Evolutionary conservation across 306 rosid genomes (phyloP).

Genomic region (Mucuna pruriens): DNA sequence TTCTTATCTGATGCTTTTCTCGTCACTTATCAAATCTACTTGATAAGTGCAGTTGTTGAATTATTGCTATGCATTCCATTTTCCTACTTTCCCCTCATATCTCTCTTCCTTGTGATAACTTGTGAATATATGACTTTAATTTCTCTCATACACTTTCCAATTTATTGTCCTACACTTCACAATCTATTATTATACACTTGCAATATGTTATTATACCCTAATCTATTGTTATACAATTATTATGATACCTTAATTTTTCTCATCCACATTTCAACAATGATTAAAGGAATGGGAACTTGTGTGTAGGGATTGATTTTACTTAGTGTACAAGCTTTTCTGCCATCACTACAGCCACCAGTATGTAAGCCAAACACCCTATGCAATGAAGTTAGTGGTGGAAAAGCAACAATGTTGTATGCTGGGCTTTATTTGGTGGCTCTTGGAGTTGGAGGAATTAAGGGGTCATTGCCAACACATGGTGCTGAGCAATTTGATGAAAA

Average conservation of each 20-base stretch:
- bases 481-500: constrained; percentile 89
- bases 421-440: constrained; percentile 90
- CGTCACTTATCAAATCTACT: constrained; percentile 78
- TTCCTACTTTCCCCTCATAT: no score
- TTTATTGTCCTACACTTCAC: no score
- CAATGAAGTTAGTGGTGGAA: constrained; percentile 63
- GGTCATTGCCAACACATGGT: constrained; percentile 81
- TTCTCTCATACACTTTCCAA: no score
- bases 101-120: no score
- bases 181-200: no score
- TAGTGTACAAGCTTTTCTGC: constrained; percentile 66
- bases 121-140: no score
- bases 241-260: no score
- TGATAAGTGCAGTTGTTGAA: constrained; percentile 78
- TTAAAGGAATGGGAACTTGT: constrained; percentile 14
- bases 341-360: constrained; percentile 63
- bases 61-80: constrained; percentile 64
- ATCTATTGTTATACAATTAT: no score
- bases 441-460: constrained; percentile 92
- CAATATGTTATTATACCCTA: no score
- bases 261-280: no score
- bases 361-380: constrained; percentile 51
- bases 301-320: constrained; percentile 72
- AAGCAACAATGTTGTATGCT: constrained; percentile 61
- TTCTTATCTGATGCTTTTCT: constrained; percentile 84